These are phyloP conservation scores for Syzygium aromaticum DNA, from an alignment of 345 rosid genomes.

Conservation along the genomic window DNA sequence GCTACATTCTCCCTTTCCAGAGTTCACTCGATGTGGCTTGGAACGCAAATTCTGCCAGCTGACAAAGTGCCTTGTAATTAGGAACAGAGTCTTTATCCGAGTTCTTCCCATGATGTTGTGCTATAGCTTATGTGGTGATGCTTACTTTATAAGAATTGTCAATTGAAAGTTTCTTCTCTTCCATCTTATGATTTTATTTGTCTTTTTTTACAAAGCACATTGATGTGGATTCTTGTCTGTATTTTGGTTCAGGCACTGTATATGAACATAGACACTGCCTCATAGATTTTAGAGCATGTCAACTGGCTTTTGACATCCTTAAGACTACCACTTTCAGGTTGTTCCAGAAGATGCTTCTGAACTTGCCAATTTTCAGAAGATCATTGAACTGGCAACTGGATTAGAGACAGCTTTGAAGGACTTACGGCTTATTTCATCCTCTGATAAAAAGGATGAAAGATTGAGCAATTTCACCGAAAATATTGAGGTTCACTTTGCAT, in stretches of 20 bases:
- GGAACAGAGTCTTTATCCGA: background rate
- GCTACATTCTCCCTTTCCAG: background rate
- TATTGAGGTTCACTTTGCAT: conserved; percentile 97
- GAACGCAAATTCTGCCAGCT: background rate
- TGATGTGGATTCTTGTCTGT: background rate
- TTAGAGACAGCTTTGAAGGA: conserved; percentile 70
- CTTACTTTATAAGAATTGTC: background rate
- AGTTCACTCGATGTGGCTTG: background rate
- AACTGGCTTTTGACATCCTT: background rate
- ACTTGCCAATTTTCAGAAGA: conserved; percentile 79
- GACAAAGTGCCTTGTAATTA: background rate
- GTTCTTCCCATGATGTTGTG: background rate
- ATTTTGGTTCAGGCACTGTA: background rate
- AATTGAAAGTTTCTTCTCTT: background rate
- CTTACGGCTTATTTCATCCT: conserved; percentile 55
- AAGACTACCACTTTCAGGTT: conserved; percentile 40
- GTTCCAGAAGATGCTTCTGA: conserved; percentile 93
- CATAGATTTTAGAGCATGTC: background rate
- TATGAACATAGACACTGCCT: background rate
- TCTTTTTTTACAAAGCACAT: background rate
- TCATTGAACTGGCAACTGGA: conserved; percentile 49
- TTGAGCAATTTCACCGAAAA: conserved; percentile 78
- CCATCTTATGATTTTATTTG: background rate
- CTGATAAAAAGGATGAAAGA: conserved; percentile 53
- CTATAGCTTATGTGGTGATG: background rate